Percentiles rank a stretch among this genome's conserved stretches.
These are phyloP conservation scores for Penstemon eatonii DNA, from an alignment of 257 asterid genomes.

Conservation along the genomic window DNA sequence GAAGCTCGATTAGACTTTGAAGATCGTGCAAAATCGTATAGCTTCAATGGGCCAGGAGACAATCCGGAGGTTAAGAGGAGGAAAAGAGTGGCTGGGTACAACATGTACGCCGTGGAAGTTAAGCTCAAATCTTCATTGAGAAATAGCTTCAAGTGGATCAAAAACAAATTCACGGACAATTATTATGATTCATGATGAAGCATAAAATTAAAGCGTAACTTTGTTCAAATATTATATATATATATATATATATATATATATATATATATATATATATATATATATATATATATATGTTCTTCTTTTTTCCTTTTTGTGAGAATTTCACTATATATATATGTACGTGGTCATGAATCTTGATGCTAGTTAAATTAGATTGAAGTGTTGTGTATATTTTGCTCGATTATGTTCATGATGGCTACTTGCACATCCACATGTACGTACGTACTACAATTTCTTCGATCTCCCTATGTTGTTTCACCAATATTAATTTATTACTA, in stretches of 20 bases:
- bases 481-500: too few species aligned
- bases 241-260: not conserved
- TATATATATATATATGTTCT: too few species aligned
- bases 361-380: too few species aligned
- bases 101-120: constrained; percentile 76
- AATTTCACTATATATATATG: not conserved
- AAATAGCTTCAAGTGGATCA: constrained; percentile 91
- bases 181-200: constrained; percentile 44
- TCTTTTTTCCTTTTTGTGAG: not conserved
- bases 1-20: constrained; percentile 74
- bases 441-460: too few species aligned
- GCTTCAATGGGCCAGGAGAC: constrained; percentile 82
- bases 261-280: not conserved
- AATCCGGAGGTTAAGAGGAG: constrained; percentile 77
- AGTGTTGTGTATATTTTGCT: too few species aligned
- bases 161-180: constrained; percentile 63
- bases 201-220: not conserved
- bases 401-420: too few species aligned
- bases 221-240: not conserved
- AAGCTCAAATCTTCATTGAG: constrained; percentile 79
- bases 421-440: too few species aligned
- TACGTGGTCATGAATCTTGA: too few species aligned
- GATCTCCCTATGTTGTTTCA: too few species aligned
- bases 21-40: constrained; percentile 66
- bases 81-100: constrained; percentile 80